These are phyloP conservation scores for Malus fusca DNA, from an alignment of 306 rosid genomes.

Conservation along the genomic window DNA sequence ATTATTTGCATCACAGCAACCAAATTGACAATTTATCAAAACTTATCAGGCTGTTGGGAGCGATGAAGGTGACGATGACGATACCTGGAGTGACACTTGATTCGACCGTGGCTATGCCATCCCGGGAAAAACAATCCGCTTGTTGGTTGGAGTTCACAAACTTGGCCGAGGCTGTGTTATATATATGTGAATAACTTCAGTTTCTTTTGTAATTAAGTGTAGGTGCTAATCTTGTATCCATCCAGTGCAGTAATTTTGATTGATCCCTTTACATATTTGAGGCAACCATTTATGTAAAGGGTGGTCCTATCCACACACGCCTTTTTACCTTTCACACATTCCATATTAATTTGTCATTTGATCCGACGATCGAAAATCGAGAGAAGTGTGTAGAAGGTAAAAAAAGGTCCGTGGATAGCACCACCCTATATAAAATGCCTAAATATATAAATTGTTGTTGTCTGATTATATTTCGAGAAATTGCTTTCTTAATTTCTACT, in stretches of 20 bases:
- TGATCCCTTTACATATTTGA: constrained; percentile 8
- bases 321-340: too few species aligned
- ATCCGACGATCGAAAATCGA: too few species aligned
- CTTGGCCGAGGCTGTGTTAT: constrained; percentile 34
- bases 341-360: too few species aligned
- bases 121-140: background rate
- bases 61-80: constrained; percentile 74
- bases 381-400: too few species aligned
- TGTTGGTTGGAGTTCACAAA: constrained; percentile 1
- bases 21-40: background rate
- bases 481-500: too few species aligned
- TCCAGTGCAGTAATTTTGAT: constrained; percentile 20
- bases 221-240: constrained; percentile 39
- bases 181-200: constrained; percentile 51
- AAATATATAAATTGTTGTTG: too few species aligned
- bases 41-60: constrained; percentile 80
- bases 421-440: too few species aligned
- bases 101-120: background rate
- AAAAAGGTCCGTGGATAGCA: too few species aligned
- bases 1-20: background rate
- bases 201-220: constrained; percentile 34
- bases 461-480: too few species aligned
- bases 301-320: too few species aligned
- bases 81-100: constrained; percentile 81
- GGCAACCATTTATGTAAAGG: constrained; percentile 4